Base-by-base conservation (phyloP, 495 filamentous ascomycete genomes). In the Astrocystis sublimbata region DNA sequence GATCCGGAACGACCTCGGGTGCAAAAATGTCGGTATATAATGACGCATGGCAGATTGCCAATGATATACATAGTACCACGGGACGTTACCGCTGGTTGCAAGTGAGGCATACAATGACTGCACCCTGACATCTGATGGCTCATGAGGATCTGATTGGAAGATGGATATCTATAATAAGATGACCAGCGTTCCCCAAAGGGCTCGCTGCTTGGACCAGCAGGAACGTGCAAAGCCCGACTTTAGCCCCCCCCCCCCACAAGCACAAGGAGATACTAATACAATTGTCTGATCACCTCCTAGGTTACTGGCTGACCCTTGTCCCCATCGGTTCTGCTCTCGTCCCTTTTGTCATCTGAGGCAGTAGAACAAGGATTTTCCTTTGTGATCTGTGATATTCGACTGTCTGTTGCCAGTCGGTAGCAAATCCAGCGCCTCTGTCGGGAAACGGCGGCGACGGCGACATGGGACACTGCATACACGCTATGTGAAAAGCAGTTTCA, bases 401-500 rank as follows among this genome's bases (percentile, higher is more conserved):
- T 56, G 23, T 19, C 8, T 30, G 10, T 17, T 21, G 9, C 8
- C 7, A 47, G 47, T 12, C 24, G 24, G 35, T 38, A 3, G 33
- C 17, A 3, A 9, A 40, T 33, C 51, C 2, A 40, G 33, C 51
- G 9, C 51, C 51, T 54, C 15, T 53, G n/a, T 57, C 54, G 54
- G 54, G 45, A 28, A 57, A 38, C 54, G 54, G 23, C 54, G 54
- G 28, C 38, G 40, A 40, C 33, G 40, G 33, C 4, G 54, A 33
- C 35, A 17, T 41, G 52, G 52, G 23, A 56, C 23, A 8, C 35
- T 26, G 52, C 35, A 56, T 28, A 6, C 21, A 42, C 51, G 51
- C 51, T 54, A 54, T 33, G 26, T 33, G 51, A 38, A 38, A 54
- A 38, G 31, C 33, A 21, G 21, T 54, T 54, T 38, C 21, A 23